Evolutionary conservation across 2,329 filamentous ascomycete genomes (phyloP).

Genomic region (Fonsecaea erecta): DNA sequence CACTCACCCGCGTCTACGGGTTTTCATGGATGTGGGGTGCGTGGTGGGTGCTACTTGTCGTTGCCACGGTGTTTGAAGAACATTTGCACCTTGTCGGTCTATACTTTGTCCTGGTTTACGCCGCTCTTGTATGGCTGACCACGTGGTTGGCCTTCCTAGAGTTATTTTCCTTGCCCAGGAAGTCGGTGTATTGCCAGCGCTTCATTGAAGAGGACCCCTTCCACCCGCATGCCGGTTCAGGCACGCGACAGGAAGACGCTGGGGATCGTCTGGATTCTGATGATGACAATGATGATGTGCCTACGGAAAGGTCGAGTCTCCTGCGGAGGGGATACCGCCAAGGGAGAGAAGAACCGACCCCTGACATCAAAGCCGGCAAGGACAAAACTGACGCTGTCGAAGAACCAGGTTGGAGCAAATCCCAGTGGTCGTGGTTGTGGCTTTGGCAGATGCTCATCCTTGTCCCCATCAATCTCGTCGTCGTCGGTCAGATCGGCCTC

Average conservation of each 20-base stretch:
- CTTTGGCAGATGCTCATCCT: slow-evolving; percentile 80
- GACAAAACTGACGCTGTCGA: slow-evolving; percentile 39
- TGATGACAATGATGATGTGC: slow-evolving; percentile 43
- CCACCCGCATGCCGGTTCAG: slow-evolving; percentile 40
- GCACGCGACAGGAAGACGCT: slow-evolving; percentile 36
- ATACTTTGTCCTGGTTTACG: slow-evolving; percentile 81
- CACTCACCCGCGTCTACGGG: slow-evolving; percentile 79
- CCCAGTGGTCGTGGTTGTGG: slow-evolving; percentile 84
- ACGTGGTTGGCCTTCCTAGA: slow-evolving; percentile 78
- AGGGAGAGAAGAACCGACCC: slow-evolving; percentile 33
- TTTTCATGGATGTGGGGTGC: slow-evolving; percentile 82
- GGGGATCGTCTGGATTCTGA: slow-evolving; percentile 47
- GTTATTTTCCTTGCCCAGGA: slow-evolving; percentile 74
- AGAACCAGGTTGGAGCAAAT: slow-evolving; percentile 85
- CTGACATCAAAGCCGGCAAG: slow-evolving; percentile 27
- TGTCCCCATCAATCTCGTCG: slow-evolving; percentile 75
- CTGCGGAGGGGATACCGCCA: slow-evolving; percentile 35
- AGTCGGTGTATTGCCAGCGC: slow-evolving; percentile 68
- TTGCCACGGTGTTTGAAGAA: slow-evolving; percentile 75
- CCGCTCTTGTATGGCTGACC: slow-evolving; percentile 74
- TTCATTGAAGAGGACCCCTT: slow-evolving; percentile 52
- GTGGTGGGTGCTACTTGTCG: slow-evolving; percentile 73
- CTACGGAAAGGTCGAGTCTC: slow-evolving; percentile 34
- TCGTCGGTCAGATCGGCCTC: slow-evolving; percentile 77
- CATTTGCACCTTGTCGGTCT: slow-evolving; percentile 73